Base-by-base conservation (phyloP, 2,329 filamentous ascomycete species). In the Corinectria fuckeliana region DNA sequence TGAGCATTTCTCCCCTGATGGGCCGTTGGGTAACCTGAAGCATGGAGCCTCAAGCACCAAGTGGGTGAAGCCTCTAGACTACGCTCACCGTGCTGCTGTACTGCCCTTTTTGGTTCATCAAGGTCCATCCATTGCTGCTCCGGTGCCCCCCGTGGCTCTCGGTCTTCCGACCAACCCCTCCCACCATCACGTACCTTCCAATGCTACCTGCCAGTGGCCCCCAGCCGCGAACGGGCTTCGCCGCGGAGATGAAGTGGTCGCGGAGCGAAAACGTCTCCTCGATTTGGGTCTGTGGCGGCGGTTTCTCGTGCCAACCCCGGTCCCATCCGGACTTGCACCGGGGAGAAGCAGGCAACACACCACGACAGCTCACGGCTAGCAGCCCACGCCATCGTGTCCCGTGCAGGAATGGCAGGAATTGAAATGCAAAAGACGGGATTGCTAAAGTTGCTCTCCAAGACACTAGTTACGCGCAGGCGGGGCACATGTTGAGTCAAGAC, bases 151-250 rank as follows among this genome's bases (percentile, higher is more conserved):
- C 48, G 26, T 36, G 47, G 38, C 38, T 11, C 44, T 44, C 54
- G 36, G 50, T 54, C 66, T 56, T 16, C 41, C 65, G 56, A 62
- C 53, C 41, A 56, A 50, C 65, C 58, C 64, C 66, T 69, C 67
- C 59, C 65, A 63, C 65, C 67, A 62, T 66, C 30, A 8, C 10
- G n/a, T 36, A n/a, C 32, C 47, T 61, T 52, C 36, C 50, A 60
- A 66, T 65, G 50, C 50, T 45, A 34, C 59, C 58, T 50, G 48
- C 56, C 62, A 63, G 56, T 58, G 54, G 44, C 41, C 49, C 30
- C 28, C 45, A 23, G 20, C 54, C 36, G 25, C 45, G 34, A 52
- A 63, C 55, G 57, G 54, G 32, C 57, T 59, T 54, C 54, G 63
- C 54, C 42, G 50, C 57, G 53, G 58, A 54, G 50, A 62, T 56